Conservation (phyloP, 108 stramenopile genomes). For the Discostella stelligeroides region DNA sequence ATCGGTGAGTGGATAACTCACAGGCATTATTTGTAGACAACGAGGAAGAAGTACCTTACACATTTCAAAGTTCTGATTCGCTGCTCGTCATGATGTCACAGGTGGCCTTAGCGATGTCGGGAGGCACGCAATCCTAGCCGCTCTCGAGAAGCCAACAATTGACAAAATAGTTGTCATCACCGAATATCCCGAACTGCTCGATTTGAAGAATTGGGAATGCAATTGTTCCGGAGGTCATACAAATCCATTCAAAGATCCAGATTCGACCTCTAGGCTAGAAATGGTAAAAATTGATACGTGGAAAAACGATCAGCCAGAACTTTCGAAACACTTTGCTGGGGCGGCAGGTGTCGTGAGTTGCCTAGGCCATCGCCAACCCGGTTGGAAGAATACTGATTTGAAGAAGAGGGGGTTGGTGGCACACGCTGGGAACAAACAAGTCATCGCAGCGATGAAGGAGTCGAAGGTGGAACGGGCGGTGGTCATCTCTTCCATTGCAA, state of each 20-base stretch:
- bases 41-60: no score
- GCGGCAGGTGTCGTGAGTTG: constrained; percentile 70
- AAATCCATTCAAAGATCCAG: constrained; percentile 33
- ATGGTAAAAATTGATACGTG: constrained; percentile 42
- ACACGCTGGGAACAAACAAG: constrained; percentile 54
- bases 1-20: neutral
- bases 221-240: constrained; percentile 52
- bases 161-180: constrained; percentile 62
- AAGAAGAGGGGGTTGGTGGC: constrained; percentile 37
- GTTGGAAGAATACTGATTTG: constrained; percentile 41
- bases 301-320: constrained; percentile 31
- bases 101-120: constrained; percentile 69
- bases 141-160: constrained; percentile 51
- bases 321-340: constrained; percentile 43
- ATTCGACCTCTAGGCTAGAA: constrained; percentile 16
- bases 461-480: constrained; percentile 54
- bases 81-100: neutral
- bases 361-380: constrained; percentile 76
- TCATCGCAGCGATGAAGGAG: constrained; percentile 63
- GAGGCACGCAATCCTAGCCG: constrained; percentile 68
- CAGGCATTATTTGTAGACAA: neutral
- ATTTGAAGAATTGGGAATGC: constrained; percentile 74
- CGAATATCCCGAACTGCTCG: constrained; percentile 50
- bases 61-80: no score
- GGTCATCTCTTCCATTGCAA: constrained; percentile 60